phyloP scores from a whole-genome alignment of 345 rosid species.

The Barbarea vulgaris region DNA sequence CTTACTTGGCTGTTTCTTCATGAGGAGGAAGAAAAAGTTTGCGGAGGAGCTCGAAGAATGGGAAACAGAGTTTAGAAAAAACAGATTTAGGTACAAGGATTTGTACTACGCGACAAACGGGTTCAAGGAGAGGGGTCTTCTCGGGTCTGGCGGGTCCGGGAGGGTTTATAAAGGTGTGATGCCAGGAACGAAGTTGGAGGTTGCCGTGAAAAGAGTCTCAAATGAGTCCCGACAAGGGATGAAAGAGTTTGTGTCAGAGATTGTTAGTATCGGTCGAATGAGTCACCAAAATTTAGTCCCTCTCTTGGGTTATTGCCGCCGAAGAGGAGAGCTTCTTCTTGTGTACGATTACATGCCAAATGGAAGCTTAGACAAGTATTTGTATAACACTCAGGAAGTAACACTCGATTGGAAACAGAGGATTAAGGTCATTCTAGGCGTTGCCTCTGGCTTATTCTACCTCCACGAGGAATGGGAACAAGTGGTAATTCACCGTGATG shows the following conservation, averaged over 20 bases:
- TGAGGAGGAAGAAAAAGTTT: conserved; percentile 54
- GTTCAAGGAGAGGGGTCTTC: conserved; percentile 65
- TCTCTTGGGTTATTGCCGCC: conserved; percentile 79
- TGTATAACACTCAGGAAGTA: conserved; percentile 55
- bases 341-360: conserved; percentile 91
- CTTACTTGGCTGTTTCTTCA: conserved; percentile 22
- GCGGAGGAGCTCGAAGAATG: conserved; percentile 72
- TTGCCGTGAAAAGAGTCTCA: conserved; percentile 78
- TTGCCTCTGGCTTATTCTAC: conserved; percentile 82
- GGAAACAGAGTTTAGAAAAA: conserved; percentile 82
- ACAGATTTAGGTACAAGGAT: conserved; percentile 64
- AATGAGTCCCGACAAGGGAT: conserved; percentile 83
- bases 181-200: conserved; percentile 47
- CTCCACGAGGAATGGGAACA: conserved; percentile 89
- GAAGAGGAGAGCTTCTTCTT: conserved; percentile 63
- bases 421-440: conserved; percentile 64
- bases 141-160: conserved; percentile 88
- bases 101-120: conserved; percentile 71
- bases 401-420: conserved; percentile 79
- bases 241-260: conserved; percentile 83
- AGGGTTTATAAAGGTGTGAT: conserved; percentile 74
- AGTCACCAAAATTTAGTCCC: conserved; percentile 86
- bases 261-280: conserved; percentile 83
- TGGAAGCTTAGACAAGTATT: conserved; percentile 80
- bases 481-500: conserved; percentile 82